A percentile compares a stretch with the other conserved stretches of the same genome.
These are phyloP conservation scores for Astragalus glycyphyllos DNA, from an alignment of 306 rosid genomes.

Conservation along the genomic window DNA sequence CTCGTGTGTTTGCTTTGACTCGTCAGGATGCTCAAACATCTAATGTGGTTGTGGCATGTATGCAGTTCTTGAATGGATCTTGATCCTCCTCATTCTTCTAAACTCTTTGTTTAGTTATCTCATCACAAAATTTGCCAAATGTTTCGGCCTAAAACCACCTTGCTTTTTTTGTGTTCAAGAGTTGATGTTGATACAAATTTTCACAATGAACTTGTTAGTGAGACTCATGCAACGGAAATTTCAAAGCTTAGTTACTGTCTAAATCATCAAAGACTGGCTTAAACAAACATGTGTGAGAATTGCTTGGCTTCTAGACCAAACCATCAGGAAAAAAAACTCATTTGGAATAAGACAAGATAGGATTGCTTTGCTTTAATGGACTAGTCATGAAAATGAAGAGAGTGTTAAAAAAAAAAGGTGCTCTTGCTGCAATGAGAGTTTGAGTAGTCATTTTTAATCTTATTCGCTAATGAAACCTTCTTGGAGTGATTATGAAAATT, in stretches of 20 bases:
- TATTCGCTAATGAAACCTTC: slow-evolving; percentile 51
- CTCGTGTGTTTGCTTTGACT: too few relatives aligned
- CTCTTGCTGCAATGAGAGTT: slow-evolving; percentile 69
- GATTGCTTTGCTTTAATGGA: slow-evolving; percentile 57
- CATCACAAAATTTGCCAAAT: too few relatives aligned
- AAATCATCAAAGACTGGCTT: too few relatives aligned
- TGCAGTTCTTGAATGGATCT: too few relatives aligned
- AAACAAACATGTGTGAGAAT: slow-evolving; percentile 61
- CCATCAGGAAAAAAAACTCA: slow-evolving; percentile 37
- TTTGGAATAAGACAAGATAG: slow-evolving; percentile 50
- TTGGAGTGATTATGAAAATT: slow-evolving; percentile 54
- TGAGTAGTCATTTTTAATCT: slow-evolving; percentile 42
- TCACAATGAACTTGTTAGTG: slow-evolving; percentile 62
- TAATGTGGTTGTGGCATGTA: too few relatives aligned
- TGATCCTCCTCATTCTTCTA: too few relatives aligned
- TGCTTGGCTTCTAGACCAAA: slow-evolving; percentile 65
- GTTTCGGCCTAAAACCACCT: too few relatives aligned
- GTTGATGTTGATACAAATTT: too few relatives aligned
- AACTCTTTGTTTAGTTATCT: too few relatives aligned
- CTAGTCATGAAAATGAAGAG: too few relatives aligned
- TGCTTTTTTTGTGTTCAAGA: too few relatives aligned
- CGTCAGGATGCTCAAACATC: too few relatives aligned
- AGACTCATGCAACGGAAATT: slow-evolving; percentile 69
- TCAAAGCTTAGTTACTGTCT: slow-evolving; percentile 61
- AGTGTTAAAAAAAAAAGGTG: slow-evolving; percentile 51